Evolutionary conservation across 768 basidiomycete species (phyloP), one percentile per base, ranked within the genome.

Genomic region (Leccinum boreale): DNA sequence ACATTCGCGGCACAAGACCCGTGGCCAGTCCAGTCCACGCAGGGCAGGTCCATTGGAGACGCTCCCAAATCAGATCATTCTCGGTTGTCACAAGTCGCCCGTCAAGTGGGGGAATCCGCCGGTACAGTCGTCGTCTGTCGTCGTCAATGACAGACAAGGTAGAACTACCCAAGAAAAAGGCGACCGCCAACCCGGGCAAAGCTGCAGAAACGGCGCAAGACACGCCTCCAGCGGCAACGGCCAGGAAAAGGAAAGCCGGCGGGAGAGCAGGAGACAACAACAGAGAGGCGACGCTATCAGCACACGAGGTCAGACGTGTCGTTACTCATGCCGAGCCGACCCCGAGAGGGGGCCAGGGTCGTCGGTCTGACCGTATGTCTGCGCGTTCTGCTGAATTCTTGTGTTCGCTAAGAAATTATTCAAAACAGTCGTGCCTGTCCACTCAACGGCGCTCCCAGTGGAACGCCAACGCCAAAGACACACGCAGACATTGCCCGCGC

Each of bases 211-310:
- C 52, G 46, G 58, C 21, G 4, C 31, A 61, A 57, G 65, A 62
- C 55, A 52, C 42, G 42, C 54, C 60, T 29, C 47, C 59, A 50
- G 53, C 50, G 52, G 52, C 50, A 52, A 52, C 61, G 9, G 49
- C 61, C 29, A 73, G 58, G 61, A 72, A 72, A 61, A 70, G 70
- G 60, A 72, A 70, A 58, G 49, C 67, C 28, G 52, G 69, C 24
- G 52, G 67, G 42, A 60, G 50, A 45, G 51, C 55, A 36, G 53
- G 50, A 35, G 58, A 57, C 55, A 58, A 55, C 56, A 60, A 55
- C 56, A 60, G 62, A 21, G 61, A 49, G n/a, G 52, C 47, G 12
- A 33, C 33, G 33, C 57, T 49, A 17, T 51, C 60, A 50, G 24
- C 47, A 53, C 60, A 67, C 54, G 56, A 62, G 24, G 55, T 29